Evolutionary conservation across 108 stramenopile species (phyloP).

Genomic region (Parietichytrium sp.): DNA sequence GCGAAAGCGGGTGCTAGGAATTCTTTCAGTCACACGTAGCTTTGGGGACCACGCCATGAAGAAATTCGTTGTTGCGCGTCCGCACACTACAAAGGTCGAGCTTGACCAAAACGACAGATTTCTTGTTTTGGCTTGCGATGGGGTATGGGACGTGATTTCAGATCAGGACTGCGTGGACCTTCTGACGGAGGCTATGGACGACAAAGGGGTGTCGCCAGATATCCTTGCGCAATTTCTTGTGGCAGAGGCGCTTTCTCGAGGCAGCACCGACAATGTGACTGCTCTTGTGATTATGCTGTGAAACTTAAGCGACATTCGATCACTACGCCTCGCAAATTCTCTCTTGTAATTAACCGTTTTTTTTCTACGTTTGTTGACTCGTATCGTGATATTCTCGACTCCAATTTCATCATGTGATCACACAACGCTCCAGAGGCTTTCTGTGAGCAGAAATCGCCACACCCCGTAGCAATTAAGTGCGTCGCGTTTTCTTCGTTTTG

Average conservation of each 20-base stretch:
- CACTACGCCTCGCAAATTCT: no score
- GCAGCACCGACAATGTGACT: constrained; percentile 58
- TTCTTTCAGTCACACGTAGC: constrained; percentile 61
- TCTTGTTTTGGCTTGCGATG: constrained; percentile 64
- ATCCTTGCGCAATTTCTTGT: background rate
- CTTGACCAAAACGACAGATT: constrained; percentile 22
- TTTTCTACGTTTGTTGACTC: no score
- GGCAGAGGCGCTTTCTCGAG: background rate
- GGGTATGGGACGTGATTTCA: constrained; percentile 65
- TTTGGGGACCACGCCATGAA: constrained; percentile 63
- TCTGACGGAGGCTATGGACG: constrained; percentile 11
- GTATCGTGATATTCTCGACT: no score
- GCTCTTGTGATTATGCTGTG: constrained; percentile 54
- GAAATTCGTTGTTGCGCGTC: constrained; percentile 38
- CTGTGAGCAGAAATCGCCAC: no score
- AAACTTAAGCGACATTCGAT: no score
- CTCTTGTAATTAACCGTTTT: no score
- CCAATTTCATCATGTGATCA: no score
- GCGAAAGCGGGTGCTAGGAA: constrained; percentile 60
- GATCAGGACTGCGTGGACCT: constrained; percentile 57
- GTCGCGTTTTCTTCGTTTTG: no score
- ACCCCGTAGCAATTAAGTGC: no score
- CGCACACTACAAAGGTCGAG: background rate
- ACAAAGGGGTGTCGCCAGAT: background rate
- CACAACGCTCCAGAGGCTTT: no score